phyloP scores from a whole-genome alignment of 2,329 filamentous ascomycete species.

The Lecanicillium sp. region DNA sequence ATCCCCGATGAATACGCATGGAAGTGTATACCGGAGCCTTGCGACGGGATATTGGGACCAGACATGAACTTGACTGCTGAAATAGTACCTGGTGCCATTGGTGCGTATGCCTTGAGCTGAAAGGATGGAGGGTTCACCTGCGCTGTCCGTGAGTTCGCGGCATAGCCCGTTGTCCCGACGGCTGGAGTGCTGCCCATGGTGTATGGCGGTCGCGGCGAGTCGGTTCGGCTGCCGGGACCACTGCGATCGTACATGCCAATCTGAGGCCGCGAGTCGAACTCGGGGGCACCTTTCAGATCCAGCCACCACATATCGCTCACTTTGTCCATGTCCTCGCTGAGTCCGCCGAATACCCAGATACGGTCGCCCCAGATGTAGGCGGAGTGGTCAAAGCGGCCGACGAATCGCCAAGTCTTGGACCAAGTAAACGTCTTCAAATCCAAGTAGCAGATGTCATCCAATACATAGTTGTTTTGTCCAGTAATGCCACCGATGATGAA shows the following conservation, averaged over 20 bases:
- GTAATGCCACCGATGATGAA: slow-evolving; percentile 96
- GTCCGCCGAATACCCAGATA: slow-evolving; percentile 92
- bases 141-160: slow-evolving; percentile 59
- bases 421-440: slow-evolving; percentile 97
- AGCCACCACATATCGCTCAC: slow-evolving; percentile 96
- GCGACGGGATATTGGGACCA: slow-evolving; percentile 76
- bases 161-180: slow-evolving; percentile 55
- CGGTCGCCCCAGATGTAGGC: slow-evolving; percentile 87
- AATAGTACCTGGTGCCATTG: slow-evolving; percentile 80
- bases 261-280: slow-evolving; percentile 65
- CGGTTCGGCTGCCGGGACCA: slow-evolving; percentile 29
- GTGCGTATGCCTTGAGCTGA: slow-evolving; percentile 65
- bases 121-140: slow-evolving; percentile 61
- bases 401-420: slow-evolving; percentile 94
- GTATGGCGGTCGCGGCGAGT: slow-evolving; percentile 46
- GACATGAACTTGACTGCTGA: slow-evolving; percentile 80
- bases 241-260: slow-evolving; percentile 45
- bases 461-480: slow-evolving; percentile 81
- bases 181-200: slow-evolving; percentile 40
- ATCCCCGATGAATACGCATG: slow-evolving; percentile 91
- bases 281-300: slow-evolving; percentile 83
- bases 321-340: slow-evolving; percentile 95
- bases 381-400: slow-evolving; percentile 89
- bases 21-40: slow-evolving; percentile 88
- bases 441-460: slow-evolving; percentile 94